These are phyloP conservation scores for Neurospora cerealis DNA, from an alignment of 495 filamentous ascomycete genomes.

Conservation along the genomic window DNA sequence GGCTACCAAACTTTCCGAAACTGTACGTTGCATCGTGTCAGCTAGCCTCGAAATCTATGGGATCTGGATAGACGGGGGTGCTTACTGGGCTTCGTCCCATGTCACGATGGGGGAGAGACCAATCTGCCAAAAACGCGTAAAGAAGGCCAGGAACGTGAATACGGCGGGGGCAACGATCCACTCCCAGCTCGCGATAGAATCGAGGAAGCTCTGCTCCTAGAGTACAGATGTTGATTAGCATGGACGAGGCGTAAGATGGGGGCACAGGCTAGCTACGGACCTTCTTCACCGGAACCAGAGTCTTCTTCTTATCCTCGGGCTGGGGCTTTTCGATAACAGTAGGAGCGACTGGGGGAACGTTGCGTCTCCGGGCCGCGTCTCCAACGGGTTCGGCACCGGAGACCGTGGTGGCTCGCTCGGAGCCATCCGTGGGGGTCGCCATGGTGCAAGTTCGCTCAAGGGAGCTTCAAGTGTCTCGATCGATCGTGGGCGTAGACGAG, in stretches of 20 bases:
- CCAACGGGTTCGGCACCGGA: slow-evolving; percentile 54
- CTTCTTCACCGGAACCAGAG: slow-evolving; percentile 35
- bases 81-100: slow-evolving; percentile 97
- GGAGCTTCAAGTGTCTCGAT: not conserved
- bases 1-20: slow-evolving; percentile 98
- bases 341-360: slow-evolving; percentile 45
- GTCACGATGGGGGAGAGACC: slow-evolving; percentile 92
- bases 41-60: slow-evolving; percentile 8
- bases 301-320: slow-evolving; percentile 56
- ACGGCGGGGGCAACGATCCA: slow-evolving; percentile 78
- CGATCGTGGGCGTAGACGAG: slow-evolving; percentile 1
- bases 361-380: slow-evolving; percentile 65
- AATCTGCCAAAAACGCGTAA: slow-evolving; percentile 93
- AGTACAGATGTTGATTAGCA: slow-evolving; percentile 7
- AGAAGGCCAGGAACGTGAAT: slow-evolving; percentile 81
- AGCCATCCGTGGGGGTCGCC: slow-evolving; percentile 22
- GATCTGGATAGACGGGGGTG: not conserved
- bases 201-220: slow-evolving; percentile 43
- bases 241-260: not conserved
- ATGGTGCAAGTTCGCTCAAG: slow-evolving; percentile 21
- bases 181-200: slow-evolving; percentile 69
- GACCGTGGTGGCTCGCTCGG: slow-evolving; percentile 40
- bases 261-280: slow-evolving; percentile 24
- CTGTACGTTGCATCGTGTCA: slow-evolving; percentile 36
- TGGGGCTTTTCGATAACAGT: slow-evolving; percentile 28